Conservation (phyloP, 2,329 filamentous ascomycete genomes). For the Diaporthe citrichinensis region DNA sequence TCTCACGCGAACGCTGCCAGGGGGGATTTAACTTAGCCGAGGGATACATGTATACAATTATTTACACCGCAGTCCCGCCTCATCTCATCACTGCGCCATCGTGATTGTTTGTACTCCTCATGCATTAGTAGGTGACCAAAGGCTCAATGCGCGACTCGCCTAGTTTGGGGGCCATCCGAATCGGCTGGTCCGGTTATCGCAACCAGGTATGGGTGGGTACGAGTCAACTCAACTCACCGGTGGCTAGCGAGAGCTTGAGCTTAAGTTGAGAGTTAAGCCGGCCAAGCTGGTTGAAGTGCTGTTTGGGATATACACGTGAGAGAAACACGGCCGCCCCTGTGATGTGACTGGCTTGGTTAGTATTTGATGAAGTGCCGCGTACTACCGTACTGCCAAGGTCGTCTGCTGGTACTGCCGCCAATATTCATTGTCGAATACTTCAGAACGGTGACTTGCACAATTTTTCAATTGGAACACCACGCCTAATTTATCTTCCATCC, state of each 20-base stretch:
- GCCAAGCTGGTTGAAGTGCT: background rate
- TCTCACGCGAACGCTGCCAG: background rate
- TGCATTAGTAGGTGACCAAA: background rate
- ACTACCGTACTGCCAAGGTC: background rate
- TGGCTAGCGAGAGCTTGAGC: constrained; percentile 22
- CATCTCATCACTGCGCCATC: background rate
- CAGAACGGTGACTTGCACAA: background rate
- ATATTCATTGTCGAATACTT: background rate
- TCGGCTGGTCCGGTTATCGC: background rate
- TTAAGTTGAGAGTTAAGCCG: constrained; percentile 1
- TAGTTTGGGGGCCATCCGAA: background rate
- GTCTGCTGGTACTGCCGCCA: background rate
- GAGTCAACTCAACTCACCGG: background rate
- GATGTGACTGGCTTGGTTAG: background rate
- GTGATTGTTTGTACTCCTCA: background rate
- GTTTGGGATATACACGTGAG: constrained; percentile 2
- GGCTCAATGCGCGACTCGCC: background rate
- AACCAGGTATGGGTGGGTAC: background rate
- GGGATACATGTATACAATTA: background rate
- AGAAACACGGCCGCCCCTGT: background rate
- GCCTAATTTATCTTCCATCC: background rate
- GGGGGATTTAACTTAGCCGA: background rate
- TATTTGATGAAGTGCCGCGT: background rate
- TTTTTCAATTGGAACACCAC: background rate
- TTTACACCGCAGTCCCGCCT: background rate